Conservation (phyloP, 83 land plant genomes). For the Thuja plicata region DNA sequence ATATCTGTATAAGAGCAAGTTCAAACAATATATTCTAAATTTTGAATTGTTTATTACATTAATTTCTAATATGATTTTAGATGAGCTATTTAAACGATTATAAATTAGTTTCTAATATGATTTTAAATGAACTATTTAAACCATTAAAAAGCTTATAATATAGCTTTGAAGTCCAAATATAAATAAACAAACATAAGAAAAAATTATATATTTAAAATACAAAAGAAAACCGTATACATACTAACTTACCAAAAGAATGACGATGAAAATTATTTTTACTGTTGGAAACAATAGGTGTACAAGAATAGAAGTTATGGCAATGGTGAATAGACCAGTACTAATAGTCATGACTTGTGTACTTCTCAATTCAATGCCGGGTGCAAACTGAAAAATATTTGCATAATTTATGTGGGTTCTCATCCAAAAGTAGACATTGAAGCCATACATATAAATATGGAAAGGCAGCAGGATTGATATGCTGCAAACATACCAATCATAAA, state of each 20-base stretch:
- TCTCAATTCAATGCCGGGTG: slow-evolving; percentile 28
- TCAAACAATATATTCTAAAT: too few species aligned
- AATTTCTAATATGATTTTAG: too few species aligned
- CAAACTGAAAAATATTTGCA: slow-evolving; percentile 45
- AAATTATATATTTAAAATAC: too few species aligned
- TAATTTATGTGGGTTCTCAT: slow-evolving; percentile 33
- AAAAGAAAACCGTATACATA: neutral
- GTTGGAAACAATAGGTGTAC: slow-evolving; percentile 13
- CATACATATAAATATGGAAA: slow-evolving; percentile 47
- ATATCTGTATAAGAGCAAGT: too few species aligned
- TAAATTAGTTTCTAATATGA: too few species aligned
- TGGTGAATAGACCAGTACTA: slow-evolving; percentile 23
- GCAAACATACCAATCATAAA: neutral
- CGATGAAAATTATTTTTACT: neutral
- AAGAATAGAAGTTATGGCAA: slow-evolving; percentile 21
- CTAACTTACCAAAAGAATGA: slow-evolving; percentile 6
- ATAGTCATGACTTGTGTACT: slow-evolving; percentile 27
- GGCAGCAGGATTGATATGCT: slow-evolving; percentile 24
- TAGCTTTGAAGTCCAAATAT: too few species aligned
- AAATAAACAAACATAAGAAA: too few species aligned
- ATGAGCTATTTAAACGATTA: too few species aligned
- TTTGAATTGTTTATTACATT: too few species aligned
- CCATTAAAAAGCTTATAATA: too few species aligned
- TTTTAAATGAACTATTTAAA: too few species aligned
- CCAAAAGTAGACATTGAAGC: slow-evolving; percentile 36